Evolutionary conservation across 768 basidiomycete species (phyloP), one percentile per base, ranked within the genome.

Genomic region (Pleurotus eryngii): DNA sequence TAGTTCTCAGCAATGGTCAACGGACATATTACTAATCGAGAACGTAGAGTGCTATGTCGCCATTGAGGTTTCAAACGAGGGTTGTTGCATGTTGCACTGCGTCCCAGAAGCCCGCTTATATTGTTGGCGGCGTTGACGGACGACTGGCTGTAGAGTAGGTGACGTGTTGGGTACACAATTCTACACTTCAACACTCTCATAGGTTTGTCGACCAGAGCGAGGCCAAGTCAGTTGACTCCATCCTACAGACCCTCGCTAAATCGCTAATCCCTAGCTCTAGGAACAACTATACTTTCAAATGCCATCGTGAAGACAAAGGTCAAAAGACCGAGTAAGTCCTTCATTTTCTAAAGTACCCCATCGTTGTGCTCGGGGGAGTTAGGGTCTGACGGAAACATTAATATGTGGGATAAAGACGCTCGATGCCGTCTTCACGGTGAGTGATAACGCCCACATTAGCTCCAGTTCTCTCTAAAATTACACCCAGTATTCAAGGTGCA

Each of bases 361-460:
- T 35, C 30, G 8, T 35, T 35, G 30, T 35, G 30, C 30, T 35
- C 30, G 9, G 2, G 8, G 18, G 8, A 7, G 35, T 53, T 53
- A 89, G 89, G 89, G 8, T 81, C 89, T 43, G 92, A 95, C 62
- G 92, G 92, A 17, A 88, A 88, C 2, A 86, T 95, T 68, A 89
- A 92, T 79, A 92, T 90, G 71, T 96, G 94, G 94, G 94, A 97
- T 72, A 95, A 94, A 73, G 90, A 95, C 63, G 86, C 90, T 6
- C 87, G 94, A 57, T 93, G 90, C 5, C 87, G 95, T 40, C 81
- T 98, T 74, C 97, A n/a, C n/a, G n/a, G 93, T 95, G 63, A 48
- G 80, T 71, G 18, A 20, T 11, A 46, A 35, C 30, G 30, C 30
- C 30, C 8, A 2, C 7, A 35, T 35, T 35, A 7, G 8, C 15